Conservation (phyloP, 78 protist genomes). For the Dictyostelium intermedium region DNA sequence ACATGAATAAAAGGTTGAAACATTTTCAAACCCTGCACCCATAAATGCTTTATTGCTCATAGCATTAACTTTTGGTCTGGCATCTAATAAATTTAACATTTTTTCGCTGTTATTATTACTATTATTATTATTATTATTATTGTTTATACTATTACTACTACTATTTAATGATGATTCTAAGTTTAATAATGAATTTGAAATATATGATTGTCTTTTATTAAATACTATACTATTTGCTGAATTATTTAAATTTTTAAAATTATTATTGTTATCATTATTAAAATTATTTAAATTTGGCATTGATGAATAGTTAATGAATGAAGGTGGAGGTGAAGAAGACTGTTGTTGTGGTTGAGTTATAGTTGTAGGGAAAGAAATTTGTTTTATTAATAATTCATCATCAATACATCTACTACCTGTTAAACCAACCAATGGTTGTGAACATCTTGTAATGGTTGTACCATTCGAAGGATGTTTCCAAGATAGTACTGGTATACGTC, state of each 20-base stretch:
- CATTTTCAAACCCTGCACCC: constrained; percentile 54
- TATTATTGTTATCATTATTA: background rate
- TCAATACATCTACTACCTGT: constrained; percentile 35
- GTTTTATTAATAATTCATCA: constrained; percentile 36
- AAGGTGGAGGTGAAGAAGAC: background rate
- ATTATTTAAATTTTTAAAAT: background rate
- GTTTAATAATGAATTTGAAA: background rate
- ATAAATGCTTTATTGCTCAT: constrained; percentile 47
- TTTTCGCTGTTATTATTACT: background rate
- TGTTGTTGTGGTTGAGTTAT: background rate
- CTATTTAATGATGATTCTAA: background rate
- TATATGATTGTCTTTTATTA: background rate
- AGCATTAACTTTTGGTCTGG: constrained; percentile 63
- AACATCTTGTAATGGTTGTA: constrained; percentile 16
- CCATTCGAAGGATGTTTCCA: constrained; percentile 41
- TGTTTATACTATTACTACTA: background rate
- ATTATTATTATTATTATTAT: background rate
- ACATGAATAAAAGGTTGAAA: constrained; percentile 27
- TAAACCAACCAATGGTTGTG: constrained; percentile 59
- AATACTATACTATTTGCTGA: background rate
- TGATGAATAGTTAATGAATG: background rate
- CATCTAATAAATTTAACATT: constrained; percentile 28
- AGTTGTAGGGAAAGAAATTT: background rate
- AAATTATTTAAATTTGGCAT: background rate
- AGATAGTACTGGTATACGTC: constrained; percentile 38